phyloP scores from a whole-genome alignment of 169 alveolate genomes.

The Cryptosporidium parvum region DNA sequence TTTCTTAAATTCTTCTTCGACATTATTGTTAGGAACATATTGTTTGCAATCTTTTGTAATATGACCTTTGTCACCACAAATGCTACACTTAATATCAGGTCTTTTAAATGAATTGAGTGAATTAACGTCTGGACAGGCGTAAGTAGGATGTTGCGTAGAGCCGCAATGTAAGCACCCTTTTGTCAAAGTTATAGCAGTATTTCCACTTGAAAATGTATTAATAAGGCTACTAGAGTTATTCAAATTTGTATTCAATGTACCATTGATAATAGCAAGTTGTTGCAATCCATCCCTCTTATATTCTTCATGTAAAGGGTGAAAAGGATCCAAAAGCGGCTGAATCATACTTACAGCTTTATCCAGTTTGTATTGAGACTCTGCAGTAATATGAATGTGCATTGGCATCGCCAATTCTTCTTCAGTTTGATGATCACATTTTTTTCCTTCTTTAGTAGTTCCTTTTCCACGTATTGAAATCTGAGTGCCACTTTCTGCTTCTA shows the following conservation, averaged over 20 bases:
- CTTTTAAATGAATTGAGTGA: slow-evolving; percentile 76
- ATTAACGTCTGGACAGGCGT: slow-evolving; percentile 56
- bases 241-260: slow-evolving; percentile 70
- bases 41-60: slow-evolving; percentile 90
- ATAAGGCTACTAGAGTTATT: slow-evolving; percentile 6
- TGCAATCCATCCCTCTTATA: slow-evolving; percentile 87
- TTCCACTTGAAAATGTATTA: slow-evolving; percentile 45
- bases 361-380: slow-evolving; percentile 78
- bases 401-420: slow-evolving; percentile 91
- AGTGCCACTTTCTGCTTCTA: slow-evolving; percentile 92
- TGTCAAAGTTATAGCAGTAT: neutral
- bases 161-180: slow-evolving; percentile 70
- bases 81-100: slow-evolving; percentile 84
- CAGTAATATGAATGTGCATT: slow-evolving; percentile 88
- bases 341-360: slow-evolving; percentile 86
- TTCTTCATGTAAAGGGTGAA: slow-evolving; percentile 89
- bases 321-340: slow-evolving; percentile 89
- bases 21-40: slow-evolving; percentile 68
- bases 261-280: slow-evolving; percentile 89
- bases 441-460: slow-evolving; percentile 92
- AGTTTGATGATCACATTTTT: slow-evolving; percentile 89
- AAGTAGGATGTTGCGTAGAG: slow-evolving; percentile 68
- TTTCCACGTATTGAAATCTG: slow-evolving; percentile 90
- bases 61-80: slow-evolving; percentile 93
- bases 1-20: slow-evolving; percentile 65